These are phyloP conservation scores for Trichomonas vaginalis DNA, from an alignment of 208 protist species.

Conservation along the genomic window DNA sequence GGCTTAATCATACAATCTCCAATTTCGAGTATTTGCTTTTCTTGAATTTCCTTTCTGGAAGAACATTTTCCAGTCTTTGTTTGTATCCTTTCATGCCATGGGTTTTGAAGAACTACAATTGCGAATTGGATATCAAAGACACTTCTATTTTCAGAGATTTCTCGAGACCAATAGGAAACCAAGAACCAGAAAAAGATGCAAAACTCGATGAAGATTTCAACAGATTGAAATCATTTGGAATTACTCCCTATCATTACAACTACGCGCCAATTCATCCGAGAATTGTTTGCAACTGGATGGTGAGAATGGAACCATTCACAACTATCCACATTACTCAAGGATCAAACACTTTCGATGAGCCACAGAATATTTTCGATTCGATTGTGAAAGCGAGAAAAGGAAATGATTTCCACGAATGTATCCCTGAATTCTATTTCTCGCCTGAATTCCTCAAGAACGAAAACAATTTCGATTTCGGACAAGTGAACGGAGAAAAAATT, in stretches of 20 bases:
- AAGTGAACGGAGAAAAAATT: neutral
- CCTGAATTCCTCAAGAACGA: neutral
- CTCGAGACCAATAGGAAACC: neutral
- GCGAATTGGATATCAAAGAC: neutral
- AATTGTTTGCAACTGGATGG: constrained; percentile 41
- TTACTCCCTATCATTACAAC: constrained; percentile 36
- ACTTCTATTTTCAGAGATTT: neutral
- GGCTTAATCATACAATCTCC: neutral
- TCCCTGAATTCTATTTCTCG: constrained; percentile 5
- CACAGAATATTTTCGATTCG: constrained; percentile 41
- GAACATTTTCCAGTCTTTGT: neutral
- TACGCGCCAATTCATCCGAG: neutral
- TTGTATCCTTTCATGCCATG: neutral
- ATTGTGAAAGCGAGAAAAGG: neutral
- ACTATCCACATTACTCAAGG: constrained; percentile 31
- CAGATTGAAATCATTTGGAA: neutral
- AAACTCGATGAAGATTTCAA: neutral
- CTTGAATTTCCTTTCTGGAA: neutral
- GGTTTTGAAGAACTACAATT: neutral
- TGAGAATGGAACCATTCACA: constrained; percentile 43
- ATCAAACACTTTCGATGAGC: constrained; percentile 35
- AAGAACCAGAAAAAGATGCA: neutral
- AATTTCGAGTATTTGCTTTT: neutral
- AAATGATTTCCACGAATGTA: neutral
- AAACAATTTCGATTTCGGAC: neutral